Evolutionary conservation across 176 grass and related monocot species (phyloP).

Genomic region (Oryza meridionalis): DNA sequence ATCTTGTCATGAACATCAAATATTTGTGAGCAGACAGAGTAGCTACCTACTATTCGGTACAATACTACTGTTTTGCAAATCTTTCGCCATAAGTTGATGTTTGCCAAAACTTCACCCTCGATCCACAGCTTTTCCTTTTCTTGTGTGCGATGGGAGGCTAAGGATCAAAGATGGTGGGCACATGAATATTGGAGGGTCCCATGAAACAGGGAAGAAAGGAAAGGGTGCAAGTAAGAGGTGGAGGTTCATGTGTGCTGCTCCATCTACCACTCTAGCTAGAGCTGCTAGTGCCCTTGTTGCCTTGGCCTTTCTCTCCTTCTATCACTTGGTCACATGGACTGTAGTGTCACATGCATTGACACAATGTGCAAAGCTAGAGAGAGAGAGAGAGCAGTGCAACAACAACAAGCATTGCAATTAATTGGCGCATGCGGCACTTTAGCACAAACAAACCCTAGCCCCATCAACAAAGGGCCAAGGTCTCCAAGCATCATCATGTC

Average conservation of each 20-base stretch:
- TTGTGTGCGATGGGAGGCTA: background rate
- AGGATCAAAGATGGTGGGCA: background rate
- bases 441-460: background rate
- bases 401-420: background rate
- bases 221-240: background rate
- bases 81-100: background rate
- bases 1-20: too few relatives aligned
- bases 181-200: background rate
- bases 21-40: too few relatives aligned
- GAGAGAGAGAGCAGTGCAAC: background rate
- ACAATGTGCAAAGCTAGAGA: background rate
- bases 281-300: background rate
- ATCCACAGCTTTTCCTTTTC: background rate
- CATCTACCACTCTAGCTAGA: background rate
- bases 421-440: background rate
- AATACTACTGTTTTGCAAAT: background rate
- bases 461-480: background rate
- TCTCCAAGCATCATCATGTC: constrained; percentile 22
- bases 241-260: background rate
- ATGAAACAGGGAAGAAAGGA: background rate
- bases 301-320: background rate
- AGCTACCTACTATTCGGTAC: background rate
- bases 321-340: background rate
- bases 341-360: constrained; percentile 13
- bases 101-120: background rate